phyloP scores from a whole-genome alignment of 2,329 filamentous ascomycete species.

The Bipolaris victoriae region DNA sequence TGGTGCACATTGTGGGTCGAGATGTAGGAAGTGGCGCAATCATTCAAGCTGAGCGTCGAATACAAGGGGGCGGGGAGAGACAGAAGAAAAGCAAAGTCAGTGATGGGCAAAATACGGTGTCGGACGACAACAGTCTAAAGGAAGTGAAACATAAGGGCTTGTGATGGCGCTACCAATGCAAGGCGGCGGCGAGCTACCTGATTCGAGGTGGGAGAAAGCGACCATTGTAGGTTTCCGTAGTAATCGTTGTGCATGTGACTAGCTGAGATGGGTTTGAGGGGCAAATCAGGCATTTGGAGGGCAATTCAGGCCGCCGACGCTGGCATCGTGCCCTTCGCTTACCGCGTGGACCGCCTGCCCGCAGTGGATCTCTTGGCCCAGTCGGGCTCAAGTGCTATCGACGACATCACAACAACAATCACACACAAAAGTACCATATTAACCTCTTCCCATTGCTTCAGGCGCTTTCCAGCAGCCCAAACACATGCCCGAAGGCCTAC shows the following conservation, averaged over 20 bases:
- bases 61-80: background rate
- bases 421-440: constrained; percentile 15
- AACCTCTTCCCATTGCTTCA: constrained; percentile 29
- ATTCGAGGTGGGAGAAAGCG: constrained; percentile 10
- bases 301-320: constrained; percentile 8
- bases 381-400: constrained; percentile 12
- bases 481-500: constrained; percentile 32
- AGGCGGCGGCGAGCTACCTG: constrained; percentile 16
- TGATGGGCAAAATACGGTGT: constrained; percentile 8
- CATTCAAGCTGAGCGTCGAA: background rate
- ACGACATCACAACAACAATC: constrained; percentile 29
- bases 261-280: background rate
- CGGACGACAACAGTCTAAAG: constrained; percentile 9
- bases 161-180: constrained; percentile 22
- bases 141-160: constrained; percentile 21
- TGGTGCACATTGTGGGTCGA: background rate
- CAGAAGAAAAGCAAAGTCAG: constrained; percentile 4
- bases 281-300: background rate
- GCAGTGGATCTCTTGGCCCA: constrained; percentile 14
- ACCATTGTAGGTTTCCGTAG: background rate
- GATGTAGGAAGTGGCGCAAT: background rate
- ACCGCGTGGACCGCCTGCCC: constrained; percentile 11
- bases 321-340: constrained; percentile 22
- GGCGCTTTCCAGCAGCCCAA: constrained; percentile 31
- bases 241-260: background rate